A percentile compares a stretch with the other conserved stretches of the same genome.
phyloP scores from a whole-genome alignment of 495 filamentous ascomycete species.

The Aspergillus hancockii region DNA sequence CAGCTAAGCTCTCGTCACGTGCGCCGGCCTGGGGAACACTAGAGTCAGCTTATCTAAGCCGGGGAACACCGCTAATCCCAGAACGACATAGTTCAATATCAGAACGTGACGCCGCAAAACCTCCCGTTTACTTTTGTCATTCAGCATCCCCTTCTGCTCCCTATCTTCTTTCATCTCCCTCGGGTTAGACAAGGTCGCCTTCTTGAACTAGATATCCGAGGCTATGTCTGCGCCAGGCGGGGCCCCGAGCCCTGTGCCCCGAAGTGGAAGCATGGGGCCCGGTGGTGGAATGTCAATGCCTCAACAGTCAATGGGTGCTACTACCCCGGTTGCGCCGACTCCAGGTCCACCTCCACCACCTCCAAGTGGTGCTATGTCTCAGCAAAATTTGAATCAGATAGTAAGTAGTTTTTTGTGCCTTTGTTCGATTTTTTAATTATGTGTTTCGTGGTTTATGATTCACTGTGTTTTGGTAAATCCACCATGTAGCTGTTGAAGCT shows the following conservation, averaged over 20 bases:
- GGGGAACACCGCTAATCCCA: slow-evolving; percentile 19
- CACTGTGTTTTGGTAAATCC: background rate
- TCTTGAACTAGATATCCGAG: slow-evolving; percentile 3
- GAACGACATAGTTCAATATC: slow-evolving; percentile 20
- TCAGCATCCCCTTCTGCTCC: slow-evolving; percentile 1
- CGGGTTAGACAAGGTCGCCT: slow-evolving; percentile 3
- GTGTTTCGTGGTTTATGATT: background rate
- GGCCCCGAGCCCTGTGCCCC: slow-evolving; percentile 49
- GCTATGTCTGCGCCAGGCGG: slow-evolving; percentile 51
- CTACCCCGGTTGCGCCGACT: slow-evolving; percentile 41
- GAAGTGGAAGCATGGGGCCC: slow-evolving; percentile 55
- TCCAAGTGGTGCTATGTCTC: slow-evolving; percentile 58
- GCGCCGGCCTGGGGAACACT: slow-evolving; percentile 13
- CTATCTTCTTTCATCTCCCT: slow-evolving; percentile 6
- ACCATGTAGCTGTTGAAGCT: background rate
- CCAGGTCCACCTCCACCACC: slow-evolving; percentile 41
- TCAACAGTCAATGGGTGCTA: slow-evolving; percentile 46
- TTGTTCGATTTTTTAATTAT: background rate
- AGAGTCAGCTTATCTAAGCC: slow-evolving; percentile 16
- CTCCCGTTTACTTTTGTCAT: slow-evolving; percentile 4
- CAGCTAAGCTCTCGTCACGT: slow-evolving; percentile 22
- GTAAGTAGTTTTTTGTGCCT: slow-evolving; percentile 54
- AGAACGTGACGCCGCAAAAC: slow-evolving; percentile 13
- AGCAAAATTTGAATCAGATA: slow-evolving; percentile 94
- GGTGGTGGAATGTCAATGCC: slow-evolving; percentile 52